A percentile compares a stretch with the other conserved stretches of the same genome.
These are phyloP conservation scores for Marasmius fiardii DNA, from an alignment of 1,284 basidiomycete species.

Conservation along the genomic window DNA sequence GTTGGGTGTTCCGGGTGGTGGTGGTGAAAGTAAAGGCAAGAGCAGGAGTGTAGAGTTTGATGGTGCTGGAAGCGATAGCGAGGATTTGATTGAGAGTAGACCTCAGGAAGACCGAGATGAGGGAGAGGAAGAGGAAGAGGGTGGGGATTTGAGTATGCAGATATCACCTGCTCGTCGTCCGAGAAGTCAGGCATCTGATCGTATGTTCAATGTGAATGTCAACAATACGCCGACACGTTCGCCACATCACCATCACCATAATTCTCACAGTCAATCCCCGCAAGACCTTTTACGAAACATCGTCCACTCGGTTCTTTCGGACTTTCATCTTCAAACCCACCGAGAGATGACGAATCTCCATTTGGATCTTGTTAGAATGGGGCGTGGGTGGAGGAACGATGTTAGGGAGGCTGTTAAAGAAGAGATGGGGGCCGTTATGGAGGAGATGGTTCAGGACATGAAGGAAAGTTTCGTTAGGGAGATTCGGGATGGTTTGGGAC, in stretches of 20 bases:
- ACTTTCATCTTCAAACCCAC: constrained; percentile 64
- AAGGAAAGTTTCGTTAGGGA: constrained; percentile 3
- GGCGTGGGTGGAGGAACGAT: constrained; percentile 60
- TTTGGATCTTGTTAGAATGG: constrained; percentile 67
- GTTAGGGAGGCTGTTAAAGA: constrained; percentile 57
- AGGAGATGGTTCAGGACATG: not conserved
- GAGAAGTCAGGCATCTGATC: constrained; percentile 14
- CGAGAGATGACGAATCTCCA: constrained; percentile 69
- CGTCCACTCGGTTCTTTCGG: constrained; percentile 66
- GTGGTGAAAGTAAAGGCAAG: not conserved
- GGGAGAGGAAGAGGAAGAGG: constrained; percentile 11
- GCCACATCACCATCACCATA: constrained; percentile 17
- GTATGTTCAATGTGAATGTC: not conserved
- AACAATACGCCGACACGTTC: not conserved
- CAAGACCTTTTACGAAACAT: constrained; percentile 62
- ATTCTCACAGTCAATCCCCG: constrained; percentile 32
- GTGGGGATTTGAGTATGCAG: constrained; percentile 45
- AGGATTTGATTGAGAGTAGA: constrained; percentile 27
- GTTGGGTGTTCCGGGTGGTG: not conserved
- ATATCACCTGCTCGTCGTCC: constrained; percentile 52
- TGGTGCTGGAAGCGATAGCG: constrained; percentile 31
- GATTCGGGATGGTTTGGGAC: constrained; percentile 47
- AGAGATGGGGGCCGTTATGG: constrained; percentile 49
- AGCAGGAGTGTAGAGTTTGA: not conserved
- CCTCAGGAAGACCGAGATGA: constrained; percentile 18